Percentiles rank a stretch among this genome's conserved stretches.
Evolutionary conservation across 2,329 filamentous ascomycete genomes (phyloP).

Genomic region (Periconia macrospinosa): DNA sequence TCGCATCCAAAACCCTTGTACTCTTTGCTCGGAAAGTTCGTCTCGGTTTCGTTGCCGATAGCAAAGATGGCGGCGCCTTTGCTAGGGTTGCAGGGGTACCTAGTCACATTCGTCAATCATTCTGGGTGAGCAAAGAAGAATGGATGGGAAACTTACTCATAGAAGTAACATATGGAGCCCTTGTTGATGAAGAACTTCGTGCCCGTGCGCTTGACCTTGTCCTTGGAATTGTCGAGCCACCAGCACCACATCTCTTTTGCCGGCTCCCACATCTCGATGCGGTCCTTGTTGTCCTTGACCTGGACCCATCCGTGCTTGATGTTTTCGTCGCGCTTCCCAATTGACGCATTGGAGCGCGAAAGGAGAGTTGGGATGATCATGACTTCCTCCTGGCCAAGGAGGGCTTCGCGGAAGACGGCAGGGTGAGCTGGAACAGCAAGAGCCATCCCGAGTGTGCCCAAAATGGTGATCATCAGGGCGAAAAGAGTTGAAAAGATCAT

Average conservation of each 20-base stretch:
- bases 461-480: neutral
- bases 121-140: neutral
- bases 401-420: neutral
- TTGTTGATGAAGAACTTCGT: neutral
- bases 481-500: neutral
- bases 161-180: neutral
- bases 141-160: neutral
- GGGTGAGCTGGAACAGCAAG: neutral
- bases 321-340: neutral
- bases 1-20: neutral
- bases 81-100: neutral
- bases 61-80: neutral
- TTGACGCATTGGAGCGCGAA: neutral
- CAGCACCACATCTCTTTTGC: neutral
- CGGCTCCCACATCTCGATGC: neutral
- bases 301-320: neutral
- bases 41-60: neutral
- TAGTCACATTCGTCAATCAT: neutral
- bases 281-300: neutral
- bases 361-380: neutral
- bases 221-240: neutral
- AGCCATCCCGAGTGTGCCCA: neutral
- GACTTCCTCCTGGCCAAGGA: neutral
- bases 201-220: neutral
- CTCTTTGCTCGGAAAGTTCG: neutral